Percentiles rank a stretch among this genome's conserved stretches.
These are phyloP conservation scores for Xylaria flabelliformis DNA, from an alignment of 495 filamentous ascomycete genomes.

Conservation along the genomic window DNA sequence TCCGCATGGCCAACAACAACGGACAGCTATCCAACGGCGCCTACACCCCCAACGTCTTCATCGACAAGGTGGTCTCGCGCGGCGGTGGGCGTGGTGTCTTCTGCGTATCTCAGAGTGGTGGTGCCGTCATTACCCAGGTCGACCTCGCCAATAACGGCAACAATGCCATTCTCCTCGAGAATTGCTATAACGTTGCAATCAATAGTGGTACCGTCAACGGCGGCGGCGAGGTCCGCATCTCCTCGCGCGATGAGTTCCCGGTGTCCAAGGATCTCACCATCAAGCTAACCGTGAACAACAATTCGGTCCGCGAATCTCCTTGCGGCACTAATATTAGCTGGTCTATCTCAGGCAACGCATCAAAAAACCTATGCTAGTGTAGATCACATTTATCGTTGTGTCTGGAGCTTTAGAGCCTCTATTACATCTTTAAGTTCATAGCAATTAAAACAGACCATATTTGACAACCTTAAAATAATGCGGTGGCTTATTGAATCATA, in stretches of 20 bases:
- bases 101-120: slow-evolving; percentile 55
- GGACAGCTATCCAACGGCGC: slow-evolving; percentile 45
- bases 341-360: slow-evolving; percentile 46
- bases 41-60: slow-evolving; percentile 51
- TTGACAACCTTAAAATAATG: too few relatives aligned
- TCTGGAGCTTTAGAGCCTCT: too few relatives aligned
- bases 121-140: slow-evolving; percentile 43
- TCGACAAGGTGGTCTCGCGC: slow-evolving; percentile 53
- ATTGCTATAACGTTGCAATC: slow-evolving; percentile 55
- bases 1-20: slow-evolving; percentile 55
- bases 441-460: too few relatives aligned
- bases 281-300: slow-evolving; percentile 47
- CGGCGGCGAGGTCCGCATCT: slow-evolving; percentile 52
- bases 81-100: slow-evolving; percentile 56
- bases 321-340: slow-evolving; percentile 52
- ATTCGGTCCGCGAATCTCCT: slow-evolving; percentile 50
- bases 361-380: slow-evolving; percentile 43
- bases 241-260: slow-evolving; percentile 51
- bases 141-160: slow-evolving; percentile 54
- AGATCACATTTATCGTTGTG: background rate
- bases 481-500: too few relatives aligned
- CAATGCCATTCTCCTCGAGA: slow-evolving; percentile 57
- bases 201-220: slow-evolving; percentile 50
- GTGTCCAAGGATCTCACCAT: slow-evolving; percentile 51
- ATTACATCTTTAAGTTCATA: too few relatives aligned